Base-by-base conservation (phyloP, 768 basidiomycete species). In the Amanita muscaria region DNA sequence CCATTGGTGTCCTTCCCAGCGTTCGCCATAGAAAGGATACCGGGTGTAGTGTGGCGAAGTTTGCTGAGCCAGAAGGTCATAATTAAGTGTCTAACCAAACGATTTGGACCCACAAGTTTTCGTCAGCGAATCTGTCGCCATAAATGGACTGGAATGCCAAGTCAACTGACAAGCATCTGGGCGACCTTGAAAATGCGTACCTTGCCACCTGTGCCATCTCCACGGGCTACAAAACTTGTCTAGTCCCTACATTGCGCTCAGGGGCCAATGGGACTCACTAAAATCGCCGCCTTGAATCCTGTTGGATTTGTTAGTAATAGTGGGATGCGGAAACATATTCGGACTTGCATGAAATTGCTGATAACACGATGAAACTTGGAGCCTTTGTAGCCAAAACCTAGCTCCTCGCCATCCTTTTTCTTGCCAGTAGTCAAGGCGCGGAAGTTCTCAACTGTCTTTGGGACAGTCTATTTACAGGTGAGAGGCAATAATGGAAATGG, bases 211-310 rank as follows among this genome's bases (percentile, higher is more conserved):
- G 89, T 90, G 51, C 90, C 90, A 50, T 93, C 88, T 45, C 87
- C 86, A 30, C 73, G 72, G 45, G 88, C 87, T 89, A 46, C 38
- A 38, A 25, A 31, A 59, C 19, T 45, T 42, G 46, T 33, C 52
- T 50, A 3, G 49, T 40, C 25, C 31, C 31, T 8, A 38, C 23
- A 12, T 42, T 49, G 24, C 23, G 7, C n/a, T 1, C 7, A 7
- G 21, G 12, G 21, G 37, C 25, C 15, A 9, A 47, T 35, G 2
- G 5, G 5, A 76, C 86, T 55, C 62, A 86, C 88, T 96, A 67
- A 97, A 99, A 69, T 97, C 94, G 67, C 94, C 94, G 57, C 93
- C 93, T 68, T 97, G 93, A 55, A 94, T 91, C 88, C 88, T 88
- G 49, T 48, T 23, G 23, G 12, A 18, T n/a, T 29, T 39, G 45